Percentiles rank a stretch among this genome's conserved stretches.
Evolutionary conservation across 108 stramenopile genomes (phyloP).

Genomic region (Nannochloropsis gaditana): DNA sequence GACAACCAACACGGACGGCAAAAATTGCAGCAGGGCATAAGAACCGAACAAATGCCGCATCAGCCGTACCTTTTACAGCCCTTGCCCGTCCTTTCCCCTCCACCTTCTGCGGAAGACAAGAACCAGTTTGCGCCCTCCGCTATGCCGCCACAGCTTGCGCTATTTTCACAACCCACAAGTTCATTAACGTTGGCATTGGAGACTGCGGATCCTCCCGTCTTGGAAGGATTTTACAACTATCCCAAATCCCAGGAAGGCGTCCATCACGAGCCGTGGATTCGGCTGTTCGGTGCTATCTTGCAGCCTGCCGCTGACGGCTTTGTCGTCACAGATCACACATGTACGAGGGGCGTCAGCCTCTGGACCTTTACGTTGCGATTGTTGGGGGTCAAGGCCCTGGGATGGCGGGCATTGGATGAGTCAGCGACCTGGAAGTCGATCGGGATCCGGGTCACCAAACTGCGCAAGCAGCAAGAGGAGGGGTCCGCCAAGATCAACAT

Average conservation of each 20-base stretch:
- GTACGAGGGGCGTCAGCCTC: not conserved
- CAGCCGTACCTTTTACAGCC: not conserved
- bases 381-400: conserved; percentile 11
- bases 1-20: too few relatives aligned
- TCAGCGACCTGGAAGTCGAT: conserved; percentile 13
- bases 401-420: conserved; percentile 6
- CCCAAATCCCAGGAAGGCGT: not conserved
- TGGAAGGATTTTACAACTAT: conserved; percentile 3
- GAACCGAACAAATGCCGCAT: not conserved
- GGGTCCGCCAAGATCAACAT: not conserved
- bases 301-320: not conserved
- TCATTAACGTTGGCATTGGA: not conserved
- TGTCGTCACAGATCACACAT: not conserved
- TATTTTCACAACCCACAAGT: not conserved
- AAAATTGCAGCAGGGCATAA: too few relatives aligned
- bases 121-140: not conserved
- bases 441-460: not conserved
- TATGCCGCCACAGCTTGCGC: not conserved
- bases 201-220: not conserved
- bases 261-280: conserved; percentile 12
- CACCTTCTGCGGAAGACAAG: not conserved
- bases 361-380: conserved; percentile 3
- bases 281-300: not conserved
- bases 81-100: not conserved
- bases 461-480: conserved; percentile 8